Conservation (phyloP, 768 basidiomycete genomes). For the Trametes gibbosa region DNA sequence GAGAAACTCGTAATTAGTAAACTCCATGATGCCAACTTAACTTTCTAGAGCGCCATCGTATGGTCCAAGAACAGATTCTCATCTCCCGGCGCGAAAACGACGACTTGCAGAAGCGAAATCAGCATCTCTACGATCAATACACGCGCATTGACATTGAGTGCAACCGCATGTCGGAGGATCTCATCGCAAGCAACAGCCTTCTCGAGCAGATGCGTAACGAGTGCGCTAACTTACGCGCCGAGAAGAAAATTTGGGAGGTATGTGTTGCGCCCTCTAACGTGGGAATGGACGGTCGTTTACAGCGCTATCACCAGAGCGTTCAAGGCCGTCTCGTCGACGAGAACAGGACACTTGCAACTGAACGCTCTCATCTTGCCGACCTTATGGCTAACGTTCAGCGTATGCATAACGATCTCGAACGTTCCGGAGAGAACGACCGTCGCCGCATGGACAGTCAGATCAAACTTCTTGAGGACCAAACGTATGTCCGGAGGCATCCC, state of each 20-base stretch:
- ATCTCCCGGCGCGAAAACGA: conserved; percentile 65
- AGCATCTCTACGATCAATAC: conserved; percentile 70
- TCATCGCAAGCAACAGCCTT: conserved; percentile 53
- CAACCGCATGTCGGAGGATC: conserved; percentile 64
- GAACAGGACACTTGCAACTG: conserved; percentile 74
- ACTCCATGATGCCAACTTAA: no score
- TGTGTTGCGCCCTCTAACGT: conserved; percentile 12
- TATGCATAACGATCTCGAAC: conserved; percentile 86
- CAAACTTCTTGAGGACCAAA: conserved; percentile 74
- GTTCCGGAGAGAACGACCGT: conserved; percentile 79
- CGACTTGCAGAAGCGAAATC: conserved; percentile 63
- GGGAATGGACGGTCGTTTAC: neutral
- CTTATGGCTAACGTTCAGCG: conserved; percentile 87
- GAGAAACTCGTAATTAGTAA: no score
- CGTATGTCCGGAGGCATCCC: conserved; percentile 44
- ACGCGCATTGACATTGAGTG: conserved; percentile 75
- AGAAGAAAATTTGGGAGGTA: conserved; percentile 94
- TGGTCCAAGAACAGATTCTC: conserved; percentile 65
- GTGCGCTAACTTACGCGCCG: conserved; percentile 82
- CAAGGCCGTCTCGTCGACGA: conserved; percentile 83
- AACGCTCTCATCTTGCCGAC: conserved; percentile 82
- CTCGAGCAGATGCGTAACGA: conserved; percentile 84
- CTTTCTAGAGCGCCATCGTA: conserved; percentile 60
- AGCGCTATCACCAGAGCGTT: conserved; percentile 48
- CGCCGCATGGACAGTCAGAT: conserved; percentile 77